A percentile compares a stretch with the other conserved stretches of the same genome.
phyloP scores from a whole-genome alignment of 1,284 basidiomycete species.

The Tilletia walkeri region DNA sequence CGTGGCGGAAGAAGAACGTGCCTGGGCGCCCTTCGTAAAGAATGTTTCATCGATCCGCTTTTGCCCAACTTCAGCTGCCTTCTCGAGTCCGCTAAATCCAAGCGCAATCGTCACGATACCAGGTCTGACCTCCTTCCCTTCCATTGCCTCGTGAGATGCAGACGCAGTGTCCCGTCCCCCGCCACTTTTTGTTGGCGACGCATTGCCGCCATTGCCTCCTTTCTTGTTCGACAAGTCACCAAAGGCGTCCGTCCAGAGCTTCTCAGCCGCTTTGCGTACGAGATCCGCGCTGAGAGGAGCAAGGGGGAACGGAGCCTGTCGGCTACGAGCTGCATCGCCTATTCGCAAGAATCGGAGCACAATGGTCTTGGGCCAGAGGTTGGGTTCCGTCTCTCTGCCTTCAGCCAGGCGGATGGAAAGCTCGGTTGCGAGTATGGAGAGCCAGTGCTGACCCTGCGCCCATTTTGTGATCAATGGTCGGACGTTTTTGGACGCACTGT shows the following conservation, averaged over 20 bases:
- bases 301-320: slow-evolving; percentile 81
- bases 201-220: not conserved
- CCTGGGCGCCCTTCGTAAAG: not conserved
- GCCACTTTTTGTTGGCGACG: not conserved
- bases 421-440: slow-evolving; percentile 84
- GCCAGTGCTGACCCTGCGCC: slow-evolving; percentile 69
- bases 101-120: slow-evolving; percentile 70
- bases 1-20: not conserved
- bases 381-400: slow-evolving; percentile 69
- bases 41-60: slow-evolving; percentile 67
- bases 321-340: slow-evolving; percentile 70
- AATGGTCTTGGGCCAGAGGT: slow-evolving; percentile 85
- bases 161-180: not conserved
- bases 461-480: slow-evolving; percentile 36
- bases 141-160: slow-evolving; percentile 25
- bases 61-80: slow-evolving; percentile 75
- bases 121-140: slow-evolving; percentile 30
- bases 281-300: slow-evolving; percentile 70
- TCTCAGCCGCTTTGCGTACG: slow-evolving; percentile 74
- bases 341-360: slow-evolving; percentile 61
- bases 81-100: slow-evolving; percentile 74
- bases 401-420: slow-evolving; percentile 79
- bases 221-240: slow-evolving; percentile 48
- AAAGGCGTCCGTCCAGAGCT: slow-evolving; percentile 82
- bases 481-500: slow-evolving; percentile 44